These are phyloP conservation scores for Arachis stenosperma DNA, from an alignment of 306 rosid genomes.

Conservation along the genomic window DNA sequence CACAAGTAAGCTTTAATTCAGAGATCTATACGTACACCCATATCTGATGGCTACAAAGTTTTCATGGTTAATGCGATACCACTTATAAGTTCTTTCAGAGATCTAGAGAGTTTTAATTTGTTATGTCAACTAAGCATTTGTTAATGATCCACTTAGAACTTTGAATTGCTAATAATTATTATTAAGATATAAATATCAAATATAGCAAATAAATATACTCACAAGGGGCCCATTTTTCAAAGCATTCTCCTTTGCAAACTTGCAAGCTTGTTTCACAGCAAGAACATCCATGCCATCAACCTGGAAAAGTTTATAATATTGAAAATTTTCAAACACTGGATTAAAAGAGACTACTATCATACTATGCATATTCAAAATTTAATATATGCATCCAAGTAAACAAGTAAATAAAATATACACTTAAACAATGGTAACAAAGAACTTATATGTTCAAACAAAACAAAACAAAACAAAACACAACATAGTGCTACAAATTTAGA, in stretches of 20 bases:
- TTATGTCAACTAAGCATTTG: constrained; percentile 8
- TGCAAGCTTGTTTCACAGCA: constrained; percentile 97
- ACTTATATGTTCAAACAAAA: constrained; percentile 25
- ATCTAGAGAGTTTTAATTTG: neutral
- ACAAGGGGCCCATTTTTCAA: constrained; percentile 96
- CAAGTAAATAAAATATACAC: neutral
- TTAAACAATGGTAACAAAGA: constrained; percentile 3
- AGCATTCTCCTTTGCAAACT: constrained; percentile 90
- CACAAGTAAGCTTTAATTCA: neutral
- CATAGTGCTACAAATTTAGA: constrained; percentile 14
- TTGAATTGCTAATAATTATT: constrained; percentile 13
- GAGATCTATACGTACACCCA: neutral
- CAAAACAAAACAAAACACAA: neutral
- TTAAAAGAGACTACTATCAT: neutral
- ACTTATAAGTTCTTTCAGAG: neutral
- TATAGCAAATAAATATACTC: constrained; percentile 52
- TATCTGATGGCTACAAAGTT: neutral
- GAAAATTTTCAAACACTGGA: neutral
- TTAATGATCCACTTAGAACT: constrained; percentile 13
- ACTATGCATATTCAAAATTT: neutral
- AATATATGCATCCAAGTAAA: too few relatives aligned
- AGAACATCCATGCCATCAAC: constrained; percentile 98
- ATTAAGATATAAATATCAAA: constrained; percentile 18
- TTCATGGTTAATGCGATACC: neutral
- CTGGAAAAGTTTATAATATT: constrained; percentile 49